Conservation (phyloP, 139 green algal species). For the Micractinium sp. region DNA sequence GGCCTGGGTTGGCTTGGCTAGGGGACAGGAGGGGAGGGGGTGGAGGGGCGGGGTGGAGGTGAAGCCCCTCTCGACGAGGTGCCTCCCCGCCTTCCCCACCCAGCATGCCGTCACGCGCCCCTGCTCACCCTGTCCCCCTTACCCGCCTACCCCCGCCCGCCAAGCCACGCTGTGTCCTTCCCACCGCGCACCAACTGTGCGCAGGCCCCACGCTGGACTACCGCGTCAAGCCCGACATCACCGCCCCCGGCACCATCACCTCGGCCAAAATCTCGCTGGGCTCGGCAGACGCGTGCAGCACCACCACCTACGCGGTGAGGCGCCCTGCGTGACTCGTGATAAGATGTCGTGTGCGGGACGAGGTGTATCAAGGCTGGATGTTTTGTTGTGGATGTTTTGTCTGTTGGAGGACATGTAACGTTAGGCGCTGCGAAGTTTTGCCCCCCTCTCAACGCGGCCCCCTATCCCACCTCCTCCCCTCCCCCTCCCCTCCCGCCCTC, state of each 20-base stretch:
- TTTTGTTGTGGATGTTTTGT: too few relatives aligned
- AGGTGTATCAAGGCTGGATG: too few relatives aligned
- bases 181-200: constrained; percentile 53
- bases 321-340: too few relatives aligned
- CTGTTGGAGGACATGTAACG: too few relatives aligned
- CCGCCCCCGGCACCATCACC: constrained; percentile 74
- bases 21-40: neutral
- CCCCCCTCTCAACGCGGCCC: too few relatives aligned
- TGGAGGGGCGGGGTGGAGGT: too few relatives aligned
- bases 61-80: too few relatives aligned
- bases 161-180: neutral
- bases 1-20: neutral
- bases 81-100: neutral
- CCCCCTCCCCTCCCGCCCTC: neutral
- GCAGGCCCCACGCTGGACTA: constrained; percentile 76
- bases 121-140: too few relatives aligned
- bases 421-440: too few relatives aligned
- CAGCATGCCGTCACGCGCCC: too few relatives aligned
- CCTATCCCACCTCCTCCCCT: too few relatives aligned
- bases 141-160: neutral
- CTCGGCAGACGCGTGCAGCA: neutral
- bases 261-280: constrained; percentile 34
- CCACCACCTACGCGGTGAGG: constrained; percentile 26
- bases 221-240: constrained; percentile 89
- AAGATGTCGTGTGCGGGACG: too few relatives aligned